Percentiles rank a stretch among this genome's conserved stretches.
phyloP scores from a whole-genome alignment of 2,329 filamentous ascomycete genomes.

The Botrytis galanthina region DNA sequence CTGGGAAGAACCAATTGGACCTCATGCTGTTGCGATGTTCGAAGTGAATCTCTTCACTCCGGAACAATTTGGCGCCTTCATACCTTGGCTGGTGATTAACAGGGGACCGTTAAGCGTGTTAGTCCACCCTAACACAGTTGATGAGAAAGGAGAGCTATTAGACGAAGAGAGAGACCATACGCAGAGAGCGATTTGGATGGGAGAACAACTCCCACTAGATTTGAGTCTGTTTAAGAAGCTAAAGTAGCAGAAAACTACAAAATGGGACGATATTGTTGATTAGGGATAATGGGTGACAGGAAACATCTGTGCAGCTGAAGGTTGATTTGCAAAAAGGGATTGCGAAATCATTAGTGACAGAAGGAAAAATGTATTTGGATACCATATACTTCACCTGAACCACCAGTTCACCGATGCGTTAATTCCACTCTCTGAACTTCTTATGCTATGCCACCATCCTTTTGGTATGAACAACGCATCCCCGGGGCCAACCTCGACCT shows the following conservation, averaged over 20 bases:
- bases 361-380: neutral
- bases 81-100: constrained; percentile 81
- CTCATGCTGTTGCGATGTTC: constrained; percentile 85
- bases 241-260: constrained; percentile 13
- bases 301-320: neutral
- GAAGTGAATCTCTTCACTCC: constrained; percentile 88
- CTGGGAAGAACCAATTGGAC: constrained; percentile 75
- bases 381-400: constrained; percentile 28
- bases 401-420: constrained; percentile 57
- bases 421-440: constrained; percentile 53
- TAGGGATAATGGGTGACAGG: neutral
- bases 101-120: constrained; percentile 76
- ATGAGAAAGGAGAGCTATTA: constrained; percentile 44
- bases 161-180: constrained; percentile 43
- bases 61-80: constrained; percentile 82
- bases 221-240: constrained; percentile 47
- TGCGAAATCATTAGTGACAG: neutral
- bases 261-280: neutral
- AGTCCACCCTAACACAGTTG: constrained; percentile 79
- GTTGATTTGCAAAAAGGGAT: neutral
- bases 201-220: constrained; percentile 62
- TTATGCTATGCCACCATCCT: constrained; percentile 86
- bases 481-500: constrained; percentile 56
- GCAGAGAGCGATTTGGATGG: constrained; percentile 72
- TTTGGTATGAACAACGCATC: constrained; percentile 77